Conservation (phyloP, 176 grass and related monocot genomes). For the Zoysia japonica region DNA sequence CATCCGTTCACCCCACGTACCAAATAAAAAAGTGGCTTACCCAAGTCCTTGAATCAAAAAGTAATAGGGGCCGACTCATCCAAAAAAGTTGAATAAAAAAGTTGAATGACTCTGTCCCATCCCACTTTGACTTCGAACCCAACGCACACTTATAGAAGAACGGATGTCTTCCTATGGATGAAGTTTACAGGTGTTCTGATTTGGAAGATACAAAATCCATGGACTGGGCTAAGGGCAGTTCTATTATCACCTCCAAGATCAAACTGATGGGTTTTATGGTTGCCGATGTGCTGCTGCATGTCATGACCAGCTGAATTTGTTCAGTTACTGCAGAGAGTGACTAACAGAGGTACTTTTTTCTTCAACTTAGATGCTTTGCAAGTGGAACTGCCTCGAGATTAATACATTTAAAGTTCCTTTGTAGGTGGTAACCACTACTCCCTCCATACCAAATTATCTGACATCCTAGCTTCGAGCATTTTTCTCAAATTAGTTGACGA, state of each 20-base stretch:
- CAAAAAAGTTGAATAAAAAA: no score
- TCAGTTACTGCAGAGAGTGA: slow-evolving; percentile 43
- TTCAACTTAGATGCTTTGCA: background rate
- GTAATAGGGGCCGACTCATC: no score
- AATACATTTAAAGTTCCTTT: slow-evolving; percentile 28
- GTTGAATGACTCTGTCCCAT: no score
- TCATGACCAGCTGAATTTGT: slow-evolving; percentile 91
- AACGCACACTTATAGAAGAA: slow-evolving; percentile 73
- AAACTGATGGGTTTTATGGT: slow-evolving; percentile 90
- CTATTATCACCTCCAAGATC: slow-evolving; percentile 93
- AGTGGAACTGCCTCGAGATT: slow-evolving; percentile 3
- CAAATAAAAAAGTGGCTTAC: no score
- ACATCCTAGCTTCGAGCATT: no score
- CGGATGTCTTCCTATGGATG: slow-evolving; percentile 97
- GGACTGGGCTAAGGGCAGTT: slow-evolving; percentile 96
- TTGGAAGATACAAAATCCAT: slow-evolving; percentile 98
- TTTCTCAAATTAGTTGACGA: no score
- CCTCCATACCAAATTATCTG: no score
- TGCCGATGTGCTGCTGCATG: slow-evolving; percentile 81
- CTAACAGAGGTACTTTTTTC: slow-evolving; percentile 64
- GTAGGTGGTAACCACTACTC: slow-evolving; percentile 85
- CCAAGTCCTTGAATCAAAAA: no score
- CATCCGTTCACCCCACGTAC: no score
- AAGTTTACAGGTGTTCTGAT: slow-evolving; percentile 93
- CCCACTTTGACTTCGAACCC: no score